A percentile compares a stretch with the other conserved stretches of the same genome.
Evolutionary conservation across 148 eudicot genomes (phyloP).

Genomic region (Rhododendron ferrugineum): DNA sequence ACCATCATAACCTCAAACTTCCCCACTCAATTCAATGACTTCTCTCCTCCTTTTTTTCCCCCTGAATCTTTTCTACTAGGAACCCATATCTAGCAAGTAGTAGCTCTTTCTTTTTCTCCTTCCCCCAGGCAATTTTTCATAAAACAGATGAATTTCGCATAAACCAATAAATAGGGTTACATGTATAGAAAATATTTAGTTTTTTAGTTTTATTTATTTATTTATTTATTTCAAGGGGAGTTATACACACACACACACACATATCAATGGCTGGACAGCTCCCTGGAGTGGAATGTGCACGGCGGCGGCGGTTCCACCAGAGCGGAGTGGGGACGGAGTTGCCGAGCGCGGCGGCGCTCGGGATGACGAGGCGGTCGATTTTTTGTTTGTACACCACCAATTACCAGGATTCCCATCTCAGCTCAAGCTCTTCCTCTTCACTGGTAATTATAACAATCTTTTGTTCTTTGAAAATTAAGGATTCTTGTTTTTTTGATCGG

Average conservation of each 20-base stretch:
- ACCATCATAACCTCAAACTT: neutral
- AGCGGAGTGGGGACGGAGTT: conserved; percentile 17
- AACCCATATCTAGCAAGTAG: neutral
- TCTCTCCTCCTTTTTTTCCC: neutral
- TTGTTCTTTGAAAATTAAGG: neutral
- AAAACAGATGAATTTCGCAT: neutral
- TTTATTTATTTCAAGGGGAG: neutral
- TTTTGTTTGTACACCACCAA: conserved; percentile 36
- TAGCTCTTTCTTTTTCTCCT: neutral
- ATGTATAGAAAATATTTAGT: neutral
- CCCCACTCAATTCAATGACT: neutral
- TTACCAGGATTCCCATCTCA: conserved; percentile 20
- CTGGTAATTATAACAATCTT: neutral
- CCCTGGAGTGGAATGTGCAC: conserved; percentile 74
- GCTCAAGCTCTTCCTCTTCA: conserved; percentile 14
- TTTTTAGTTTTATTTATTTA: neutral
- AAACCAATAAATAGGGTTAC: neutral
- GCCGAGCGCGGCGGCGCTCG: conserved; percentile 1
- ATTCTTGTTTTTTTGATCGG: too few species aligned
- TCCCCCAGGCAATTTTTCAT: neutral
- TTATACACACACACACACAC: neutral
- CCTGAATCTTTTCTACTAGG: neutral
- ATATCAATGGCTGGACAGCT: conserved; percentile 62
- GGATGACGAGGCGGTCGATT: conserved; percentile 29
- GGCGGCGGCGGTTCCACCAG: conserved; percentile 55